Percentiles rank a stretch among this genome's conserved stretches.
phyloP scores from a whole-genome alignment of 148 eudicot genomes.

The Chenopodium berlandieri region DNA sequence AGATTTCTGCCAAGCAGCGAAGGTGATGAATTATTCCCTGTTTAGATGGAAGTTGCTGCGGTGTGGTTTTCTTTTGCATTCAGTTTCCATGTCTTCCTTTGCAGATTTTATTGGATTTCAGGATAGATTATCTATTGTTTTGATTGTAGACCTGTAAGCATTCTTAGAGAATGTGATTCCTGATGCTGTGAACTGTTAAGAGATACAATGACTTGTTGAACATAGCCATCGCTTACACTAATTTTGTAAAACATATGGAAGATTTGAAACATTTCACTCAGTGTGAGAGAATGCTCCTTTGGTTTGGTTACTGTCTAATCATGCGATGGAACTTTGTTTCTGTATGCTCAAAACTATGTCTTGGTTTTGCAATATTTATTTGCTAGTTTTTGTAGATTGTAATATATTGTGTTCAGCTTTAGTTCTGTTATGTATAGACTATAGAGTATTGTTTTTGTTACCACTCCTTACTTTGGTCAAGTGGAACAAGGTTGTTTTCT shows the following conservation, averaged over 20 bases:
- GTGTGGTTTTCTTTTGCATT: background rate
- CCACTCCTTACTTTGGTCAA: background rate
- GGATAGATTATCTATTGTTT: background rate
- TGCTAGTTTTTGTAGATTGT: no score
- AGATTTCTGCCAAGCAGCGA: background rate
- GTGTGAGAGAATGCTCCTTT: background rate
- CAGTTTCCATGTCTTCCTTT: background rate
- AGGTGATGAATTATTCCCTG: background rate
- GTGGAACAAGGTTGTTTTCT: background rate
- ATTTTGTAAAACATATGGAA: background rate
- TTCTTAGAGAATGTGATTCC: background rate
- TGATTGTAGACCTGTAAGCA: background rate
- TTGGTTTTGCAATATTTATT: background rate
- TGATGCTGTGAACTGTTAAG: conserved; percentile 4
- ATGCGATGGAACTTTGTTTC: background rate
- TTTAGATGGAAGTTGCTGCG: background rate
- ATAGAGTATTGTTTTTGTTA: no score
- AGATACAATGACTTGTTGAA: conserved; percentile 7
- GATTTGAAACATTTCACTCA: background rate
- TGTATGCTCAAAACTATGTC: background rate
- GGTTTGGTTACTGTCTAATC: background rate
- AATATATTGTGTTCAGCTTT: background rate
- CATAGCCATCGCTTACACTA: background rate
- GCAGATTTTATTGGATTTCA: background rate
- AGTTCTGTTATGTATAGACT: background rate